Conservation (phyloP, 306 rosid species). For the Castanea mollissima region DNA sequence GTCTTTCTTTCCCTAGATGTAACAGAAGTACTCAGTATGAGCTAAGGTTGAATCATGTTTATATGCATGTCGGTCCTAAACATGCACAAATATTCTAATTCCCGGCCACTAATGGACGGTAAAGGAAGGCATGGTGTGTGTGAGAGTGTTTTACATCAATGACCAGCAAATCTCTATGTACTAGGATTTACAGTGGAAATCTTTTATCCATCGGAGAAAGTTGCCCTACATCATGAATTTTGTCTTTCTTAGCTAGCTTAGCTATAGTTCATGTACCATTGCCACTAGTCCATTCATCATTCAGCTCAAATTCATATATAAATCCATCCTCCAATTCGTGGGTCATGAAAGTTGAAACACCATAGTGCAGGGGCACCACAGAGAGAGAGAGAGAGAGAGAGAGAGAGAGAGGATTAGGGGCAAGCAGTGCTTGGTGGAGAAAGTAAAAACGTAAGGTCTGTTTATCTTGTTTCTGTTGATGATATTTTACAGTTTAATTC, state of each 20-base stretch:
- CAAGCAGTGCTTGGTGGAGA: conserved; percentile 23
- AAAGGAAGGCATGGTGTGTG: not conserved
- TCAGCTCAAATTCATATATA: conserved; percentile 2
- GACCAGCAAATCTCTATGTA: conserved; percentile 33
- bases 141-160: conserved; percentile 24
- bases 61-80: not conserved
- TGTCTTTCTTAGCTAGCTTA: not conserved
- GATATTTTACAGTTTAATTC: conserved; percentile 10
- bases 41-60: not conserved
- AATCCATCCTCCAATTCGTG: conserved; percentile 9
- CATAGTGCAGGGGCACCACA: not conserved
- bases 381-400: not conserved
- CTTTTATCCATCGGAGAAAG: conserved; percentile 33
- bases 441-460: conserved; percentile 14
- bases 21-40: conserved; percentile 5
- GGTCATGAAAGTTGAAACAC: too few relatives aligned
- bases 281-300: conserved; percentile 1
- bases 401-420: not conserved
- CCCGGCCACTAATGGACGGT: conserved; percentile 7
- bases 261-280: conserved; percentile 14
- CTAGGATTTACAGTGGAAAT: conserved; percentile 12
- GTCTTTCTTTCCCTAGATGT: not conserved
- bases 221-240: conserved; percentile 13
- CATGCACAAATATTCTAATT: conserved; percentile 26
- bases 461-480: not conserved